Percentiles rank a stretch among this genome's conserved stretches.
Evolutionary conservation across 495 filamentous ascomycete species (phyloP).

Genomic region (Clavariopsis aquatica): DNA sequence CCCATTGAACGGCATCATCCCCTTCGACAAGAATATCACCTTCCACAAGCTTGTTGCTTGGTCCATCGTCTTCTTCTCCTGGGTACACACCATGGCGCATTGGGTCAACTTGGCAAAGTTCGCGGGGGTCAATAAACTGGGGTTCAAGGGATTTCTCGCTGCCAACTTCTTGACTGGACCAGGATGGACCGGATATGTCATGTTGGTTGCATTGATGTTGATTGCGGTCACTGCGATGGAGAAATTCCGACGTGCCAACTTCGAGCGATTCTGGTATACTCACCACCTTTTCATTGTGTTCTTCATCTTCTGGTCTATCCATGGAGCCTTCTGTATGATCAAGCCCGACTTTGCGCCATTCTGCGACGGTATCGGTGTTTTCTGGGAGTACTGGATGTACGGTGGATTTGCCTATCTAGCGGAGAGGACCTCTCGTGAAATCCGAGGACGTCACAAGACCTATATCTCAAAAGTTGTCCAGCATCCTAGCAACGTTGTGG

Average conservation of each 20-base stretch:
- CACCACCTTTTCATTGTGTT: slow-evolving; percentile 78
- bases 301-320: slow-evolving; percentile 80
- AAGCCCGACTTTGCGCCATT: slow-evolving; percentile 71
- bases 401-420: slow-evolving; percentile 71
- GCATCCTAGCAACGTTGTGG: slow-evolving; percentile 78
- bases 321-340: slow-evolving; percentile 81
- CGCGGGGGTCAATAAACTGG: slow-evolving; percentile 67
- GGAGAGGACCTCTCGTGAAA: slow-evolving; percentile 68
- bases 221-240: slow-evolving; percentile 71
- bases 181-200: slow-evolving; percentile 78
- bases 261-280: slow-evolving; percentile 79
- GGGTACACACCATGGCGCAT: slow-evolving; percentile 77
- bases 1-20: slow-evolving; percentile 74
- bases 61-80: slow-evolving; percentile 80
- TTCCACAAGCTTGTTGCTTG: slow-evolving; percentile 80
- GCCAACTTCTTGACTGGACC: slow-evolving; percentile 73
- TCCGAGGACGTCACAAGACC: slow-evolving; percentile 71
- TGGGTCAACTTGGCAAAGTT: slow-evolving; percentile 80
- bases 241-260: slow-evolving; percentile 67
- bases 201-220: slow-evolving; percentile 67
- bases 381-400: slow-evolving; percentile 81
- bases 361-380: slow-evolving; percentile 70
- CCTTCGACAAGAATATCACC: slow-evolving; percentile 78
- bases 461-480: slow-evolving; percentile 82
- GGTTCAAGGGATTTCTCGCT: slow-evolving; percentile 68